These are phyloP conservation scores for Juncus inflexus DNA, from an alignment of 176 grass and related monocot species.

Conservation along the genomic window DNA sequence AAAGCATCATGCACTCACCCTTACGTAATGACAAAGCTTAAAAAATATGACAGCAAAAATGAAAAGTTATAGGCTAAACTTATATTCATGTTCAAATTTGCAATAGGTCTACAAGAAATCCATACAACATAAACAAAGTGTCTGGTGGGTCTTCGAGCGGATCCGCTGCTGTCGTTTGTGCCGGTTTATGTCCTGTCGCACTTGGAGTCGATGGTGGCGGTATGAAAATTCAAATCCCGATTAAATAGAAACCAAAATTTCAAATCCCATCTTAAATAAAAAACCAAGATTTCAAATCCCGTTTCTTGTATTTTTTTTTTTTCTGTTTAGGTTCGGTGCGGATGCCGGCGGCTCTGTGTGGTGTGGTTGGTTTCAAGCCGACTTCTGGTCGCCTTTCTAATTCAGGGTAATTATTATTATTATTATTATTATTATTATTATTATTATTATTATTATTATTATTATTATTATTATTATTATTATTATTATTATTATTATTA, in stretches of 20 bases:
- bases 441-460: background rate
- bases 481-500: slow-evolving; percentile 25
- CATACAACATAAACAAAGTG: slow-evolving; percentile 48
- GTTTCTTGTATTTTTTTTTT: background rate
- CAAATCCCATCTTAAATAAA: background rate
- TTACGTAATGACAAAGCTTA: too few relatives aligned
- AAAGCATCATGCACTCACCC: too few relatives aligned
- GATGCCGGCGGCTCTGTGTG: slow-evolving; percentile 76
- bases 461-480: slow-evolving; percentile 1
- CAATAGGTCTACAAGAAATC: slow-evolving; percentile 73
- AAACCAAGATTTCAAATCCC: background rate
- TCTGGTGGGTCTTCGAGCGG: slow-evolving; percentile 80
- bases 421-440: slow-evolving; percentile 1
- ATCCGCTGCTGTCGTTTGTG: slow-evolving; percentile 75
- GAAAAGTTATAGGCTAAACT: background rate
- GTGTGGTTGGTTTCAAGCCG: slow-evolving; percentile 88
- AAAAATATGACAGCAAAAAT: too few relatives aligned
- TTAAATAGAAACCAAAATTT: background rate
- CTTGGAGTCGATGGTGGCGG: slow-evolving; percentile 91
- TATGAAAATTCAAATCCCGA: slow-evolving; percentile 11
- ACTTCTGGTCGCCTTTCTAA: slow-evolving; percentile 64
- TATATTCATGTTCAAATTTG: background rate
- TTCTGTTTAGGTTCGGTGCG: slow-evolving; percentile 58
- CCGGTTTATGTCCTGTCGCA: slow-evolving; percentile 73
- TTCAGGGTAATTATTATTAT: slow-evolving; percentile 37